Evolutionary conservation across 129 eudicot genomes (phyloP).

Genomic region (Flaveria bidentis): DNA sequence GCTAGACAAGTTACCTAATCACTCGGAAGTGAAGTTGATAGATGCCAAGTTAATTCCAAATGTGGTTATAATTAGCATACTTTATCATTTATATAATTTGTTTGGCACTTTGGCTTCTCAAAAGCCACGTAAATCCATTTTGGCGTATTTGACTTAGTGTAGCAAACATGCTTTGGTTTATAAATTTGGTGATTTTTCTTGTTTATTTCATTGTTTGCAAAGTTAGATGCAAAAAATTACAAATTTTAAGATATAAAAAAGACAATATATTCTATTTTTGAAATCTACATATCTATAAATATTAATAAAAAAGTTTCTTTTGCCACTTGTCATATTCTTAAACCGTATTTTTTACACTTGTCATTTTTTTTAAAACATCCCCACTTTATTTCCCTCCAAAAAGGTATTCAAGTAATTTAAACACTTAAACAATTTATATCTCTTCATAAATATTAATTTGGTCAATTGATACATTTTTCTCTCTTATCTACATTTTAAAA

Average conservation of each 20-base stretch:
- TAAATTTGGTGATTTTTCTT: slow-evolving; percentile 17
- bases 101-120: slow-evolving; percentile 23
- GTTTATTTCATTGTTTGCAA: neutral
- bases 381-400: too few species aligned
- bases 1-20: neutral
- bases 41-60: slow-evolving; percentile 29
- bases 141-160: slow-evolving; percentile 13
- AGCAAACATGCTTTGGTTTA: slow-evolving; percentile 32
- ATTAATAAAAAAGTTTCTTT: too few species aligned
- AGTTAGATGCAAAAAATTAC: neutral
- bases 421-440: too few species aligned
- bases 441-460: too few species aligned
- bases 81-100: slow-evolving; percentile 22
- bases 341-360: too few species aligned
- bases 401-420: too few species aligned
- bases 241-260: neutral
- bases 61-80: slow-evolving; percentile 11
- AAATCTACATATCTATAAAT: neutral
- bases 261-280: neutral
- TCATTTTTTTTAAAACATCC: too few species aligned
- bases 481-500: too few species aligned
- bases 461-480: too few species aligned
- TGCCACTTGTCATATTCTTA: too few species aligned
- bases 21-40: slow-evolving; percentile 23
- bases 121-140: slow-evolving; percentile 16